Evolutionary conservation across 179 eudicot genomes (phyloP).

Genomic region (Patellifolia procumbens): DNA sequence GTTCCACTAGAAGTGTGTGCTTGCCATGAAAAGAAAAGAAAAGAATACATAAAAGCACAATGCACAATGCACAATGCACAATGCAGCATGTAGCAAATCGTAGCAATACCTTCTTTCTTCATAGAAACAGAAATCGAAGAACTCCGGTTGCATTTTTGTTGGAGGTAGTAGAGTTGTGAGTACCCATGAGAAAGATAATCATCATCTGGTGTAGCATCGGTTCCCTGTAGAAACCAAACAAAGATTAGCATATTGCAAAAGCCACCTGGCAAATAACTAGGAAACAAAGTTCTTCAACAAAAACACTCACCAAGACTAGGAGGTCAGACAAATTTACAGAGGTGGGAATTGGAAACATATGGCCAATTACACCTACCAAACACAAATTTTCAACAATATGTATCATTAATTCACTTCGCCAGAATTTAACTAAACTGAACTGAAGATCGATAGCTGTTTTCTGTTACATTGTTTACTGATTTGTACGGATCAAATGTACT

Average conservation of each 20-base stretch:
- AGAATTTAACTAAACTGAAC: too few relatives aligned
- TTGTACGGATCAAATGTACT: too few relatives aligned
- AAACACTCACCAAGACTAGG: conserved; percentile 51
- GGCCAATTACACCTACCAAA: conserved; percentile 49
- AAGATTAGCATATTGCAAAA: not conserved
- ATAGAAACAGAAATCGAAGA: conserved; percentile 41
- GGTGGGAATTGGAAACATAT: conserved; percentile 41
- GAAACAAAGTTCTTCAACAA: not conserved
- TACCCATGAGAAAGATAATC: conserved; percentile 45
- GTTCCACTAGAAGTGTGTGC: not conserved
- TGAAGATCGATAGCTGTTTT: too few relatives aligned
- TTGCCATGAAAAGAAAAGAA: too few relatives aligned
- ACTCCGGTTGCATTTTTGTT: conserved; percentile 51
- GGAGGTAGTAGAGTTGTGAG: conserved; percentile 47
- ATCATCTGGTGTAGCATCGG: conserved; percentile 27
- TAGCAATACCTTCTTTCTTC: conserved; percentile 11
- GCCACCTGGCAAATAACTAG: not conserved
- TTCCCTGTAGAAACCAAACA: conserved; percentile 51
- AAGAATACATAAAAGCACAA: not conserved
- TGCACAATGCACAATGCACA: too few relatives aligned
- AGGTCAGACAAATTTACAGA: conserved; percentile 42
- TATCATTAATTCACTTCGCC: too few relatives aligned
- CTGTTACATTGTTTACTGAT: too few relatives aligned
- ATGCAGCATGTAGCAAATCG: conserved; percentile 3
- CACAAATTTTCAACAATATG: not conserved